Evolutionary conservation across 345 rosid species (phyloP), one percentile per base, ranked within the genome.

Genomic region (Eucalyptus tenuipes): DNA sequence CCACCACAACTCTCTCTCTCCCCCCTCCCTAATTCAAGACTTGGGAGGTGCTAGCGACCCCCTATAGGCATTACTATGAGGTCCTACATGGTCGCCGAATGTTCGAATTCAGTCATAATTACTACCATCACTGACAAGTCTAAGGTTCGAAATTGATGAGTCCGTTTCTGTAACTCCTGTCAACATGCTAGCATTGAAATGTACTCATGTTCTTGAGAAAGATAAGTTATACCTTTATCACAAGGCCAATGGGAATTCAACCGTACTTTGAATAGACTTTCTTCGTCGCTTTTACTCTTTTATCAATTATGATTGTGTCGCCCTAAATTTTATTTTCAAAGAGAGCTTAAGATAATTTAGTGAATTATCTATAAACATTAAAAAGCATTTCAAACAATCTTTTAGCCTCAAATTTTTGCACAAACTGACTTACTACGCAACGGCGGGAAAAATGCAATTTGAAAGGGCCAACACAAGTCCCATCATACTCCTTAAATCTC

Each of bases 31-130:
- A n/a, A 64, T 66, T 66, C 10, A 31, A 31, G 79, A 31, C 40
- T 8, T 66, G 79, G 5, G 10, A 64, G 37, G 3, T 7, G 37
- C 37, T n/a, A 14, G 37, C 10, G 1, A 64, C 75, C 37, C 71
- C 75, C 5, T 7, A 29, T n/a, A 61, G 68, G 68, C 4, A 6
- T 61, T 61, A 13, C 33, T 29, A 64, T 2, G 79, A n/a, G 20
- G 24, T 31, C 10, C 5, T 16, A 16, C 1, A n/a, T 1, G 2
- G 3, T 14, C 5, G 8, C 6, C 7, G 1, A 3, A 66, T n/a
- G 40, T 2, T 66, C 10, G 2, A 14, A 64, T 64, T 14, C 2
- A 64, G 5, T 13, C 20, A 2, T n/a, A n/a, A 64, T 64, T n/a
- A 64, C 40, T 14, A 4, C 10, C 75, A 6, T 8, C 40, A 15